Base-by-base conservation (phyloP, 352 stramenopile species). In the Phytophthora pisi region DNA sequence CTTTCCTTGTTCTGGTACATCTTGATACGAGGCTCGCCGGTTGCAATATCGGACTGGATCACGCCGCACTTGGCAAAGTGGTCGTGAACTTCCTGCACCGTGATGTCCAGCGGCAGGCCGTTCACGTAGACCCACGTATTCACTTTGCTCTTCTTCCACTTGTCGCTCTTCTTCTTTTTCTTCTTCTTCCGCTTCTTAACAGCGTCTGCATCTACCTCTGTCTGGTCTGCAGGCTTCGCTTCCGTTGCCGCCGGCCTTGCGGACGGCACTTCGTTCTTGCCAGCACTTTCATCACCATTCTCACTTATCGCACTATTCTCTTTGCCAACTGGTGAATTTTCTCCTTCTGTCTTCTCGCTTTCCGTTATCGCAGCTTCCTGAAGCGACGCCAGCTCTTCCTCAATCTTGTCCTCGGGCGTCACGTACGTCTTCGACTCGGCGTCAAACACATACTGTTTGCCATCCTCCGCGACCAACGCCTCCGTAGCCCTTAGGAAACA, bases 81-180 rank as follows among this genome's bases (percentile, higher is more conserved):
- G 40, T 93, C 79, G 26, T 88, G 78, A 5, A 99, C 77, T 77
- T 99, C 96, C 56, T 98, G 75, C 28, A 93, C 74, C 10, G 92
- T 97, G 9, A 95, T 76, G 64, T 99, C 92, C 7, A 89, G 62
- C n/a, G 97, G 97, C 34, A 99, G 77, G 18, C 96, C 96, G 36
- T 97, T 97, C 28, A 99, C 86, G 65, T 99, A 99, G 18, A 98
- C 89, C 97, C 97, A 99, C 64, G 91, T 97, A 54, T 96, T 95
- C 4, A 68, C 82, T 75, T 97, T 98, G 53, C 75, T 86, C 34
- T 82, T 78, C 62, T 92, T 93, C 84, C 77, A 91, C 67, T 91
- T 89, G 20, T 95, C 82, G 30, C 73, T 90, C 36, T 96, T 89
- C 51, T 89, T 86, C 51, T 90, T 91, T 20, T 93, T 91, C 62